Conservation (phyloP, 2,329 filamentous ascomycete species). For the Raffaelea arxii region DNA sequence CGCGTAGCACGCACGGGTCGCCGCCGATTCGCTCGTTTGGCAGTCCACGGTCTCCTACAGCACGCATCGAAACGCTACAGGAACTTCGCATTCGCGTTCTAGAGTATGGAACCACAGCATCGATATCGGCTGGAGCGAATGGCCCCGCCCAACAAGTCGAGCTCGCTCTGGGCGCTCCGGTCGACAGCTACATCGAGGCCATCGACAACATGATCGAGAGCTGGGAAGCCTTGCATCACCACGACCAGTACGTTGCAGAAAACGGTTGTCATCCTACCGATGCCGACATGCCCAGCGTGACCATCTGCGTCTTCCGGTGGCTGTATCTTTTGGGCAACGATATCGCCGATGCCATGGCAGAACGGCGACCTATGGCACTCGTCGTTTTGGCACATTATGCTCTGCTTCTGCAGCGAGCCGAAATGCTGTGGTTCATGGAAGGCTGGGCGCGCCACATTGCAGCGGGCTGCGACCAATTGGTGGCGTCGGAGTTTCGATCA, state of each 20-base stretch:
- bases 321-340: neutral
- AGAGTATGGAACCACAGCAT: neutral
- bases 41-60: neutral
- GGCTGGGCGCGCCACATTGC: neutral
- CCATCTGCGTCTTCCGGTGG: neutral
- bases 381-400: neutral
- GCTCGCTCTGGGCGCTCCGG: too few relatives aligned
- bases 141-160: neutral
- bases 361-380: neutral
- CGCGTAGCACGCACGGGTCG: neutral
- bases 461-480: neutral
- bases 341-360: neutral
- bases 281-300: neutral
- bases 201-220: neutral
- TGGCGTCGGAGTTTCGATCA: too few relatives aligned
- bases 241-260: neutral
- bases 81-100: neutral
- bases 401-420: neutral
- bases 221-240: neutral
- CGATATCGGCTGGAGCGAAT: neutral
- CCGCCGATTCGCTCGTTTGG: neutral
- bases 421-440: neutral
- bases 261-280: neutral
- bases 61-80: neutral
- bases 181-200: neutral